These are phyloP conservation scores for Entomortierella parvispora DNA, from an alignment of 192 early-diverging fungal species.

Conservation along the genomic window DNA sequence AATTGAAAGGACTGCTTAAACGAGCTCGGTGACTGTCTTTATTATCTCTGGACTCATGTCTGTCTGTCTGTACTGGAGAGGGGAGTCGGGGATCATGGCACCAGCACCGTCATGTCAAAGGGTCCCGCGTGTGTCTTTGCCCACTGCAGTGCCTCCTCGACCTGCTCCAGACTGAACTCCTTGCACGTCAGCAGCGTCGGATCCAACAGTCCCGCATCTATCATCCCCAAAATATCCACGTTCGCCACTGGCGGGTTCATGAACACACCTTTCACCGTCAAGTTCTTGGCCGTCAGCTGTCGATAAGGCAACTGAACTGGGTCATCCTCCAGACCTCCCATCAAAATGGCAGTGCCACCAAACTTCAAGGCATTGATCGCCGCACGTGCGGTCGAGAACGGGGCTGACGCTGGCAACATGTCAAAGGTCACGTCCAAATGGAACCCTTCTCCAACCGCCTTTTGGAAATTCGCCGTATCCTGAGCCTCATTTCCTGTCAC, in stretches of 20 bases:
- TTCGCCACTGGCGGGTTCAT: conserved; percentile 31
- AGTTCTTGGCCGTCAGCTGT: conserved; percentile 27
- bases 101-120: conserved; percentile 4
- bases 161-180: conserved; percentile 12
- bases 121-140: background rate
- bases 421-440: conserved; percentile 38
- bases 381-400: conserved; percentile 12
- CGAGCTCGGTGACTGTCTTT: too few species aligned
- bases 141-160: conserved; percentile 17
- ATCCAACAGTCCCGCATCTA: conserved; percentile 39
- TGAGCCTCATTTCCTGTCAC: conserved; percentile 23
- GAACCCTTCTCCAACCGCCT: conserved; percentile 28
- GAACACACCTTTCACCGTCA: conserved; percentile 49
- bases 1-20: too few species aligned
- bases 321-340: conserved; percentile 19
- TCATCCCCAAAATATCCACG: conserved; percentile 24
- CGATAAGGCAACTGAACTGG: conserved; percentile 19
- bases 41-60: too few species aligned
- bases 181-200: conserved; percentile 3
- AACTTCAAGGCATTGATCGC: conserved; percentile 24
- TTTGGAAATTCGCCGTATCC: conserved; percentile 19
- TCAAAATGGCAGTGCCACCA: conserved; percentile 19
- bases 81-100: too few species aligned
- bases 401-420: conserved; percentile 20
- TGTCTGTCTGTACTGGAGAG: too few species aligned